Evolutionary conservation across 306 rosid genomes (phyloP).

Genomic region (Oemleria cerasiformis): DNA sequence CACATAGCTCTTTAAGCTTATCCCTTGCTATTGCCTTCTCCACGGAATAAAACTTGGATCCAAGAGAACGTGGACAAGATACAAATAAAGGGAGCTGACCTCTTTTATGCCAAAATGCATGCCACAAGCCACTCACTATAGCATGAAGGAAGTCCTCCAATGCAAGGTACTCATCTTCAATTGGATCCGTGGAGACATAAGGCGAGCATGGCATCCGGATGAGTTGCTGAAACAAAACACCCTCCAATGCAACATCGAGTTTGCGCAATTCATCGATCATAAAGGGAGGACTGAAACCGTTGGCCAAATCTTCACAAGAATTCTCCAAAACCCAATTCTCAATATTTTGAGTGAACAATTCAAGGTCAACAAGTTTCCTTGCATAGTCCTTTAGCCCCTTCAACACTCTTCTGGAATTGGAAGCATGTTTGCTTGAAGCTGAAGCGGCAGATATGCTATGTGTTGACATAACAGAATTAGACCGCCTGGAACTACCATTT

Average conservation of each 20-base stretch:
- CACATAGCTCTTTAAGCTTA: constrained; percentile 59
- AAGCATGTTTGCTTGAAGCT: constrained; percentile 50
- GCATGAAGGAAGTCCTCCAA: constrained; percentile 83
- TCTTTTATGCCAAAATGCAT: constrained; percentile 86
- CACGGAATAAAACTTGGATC: constrained; percentile 69
- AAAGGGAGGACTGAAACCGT: constrained; percentile 61
- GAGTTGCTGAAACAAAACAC: constrained; percentile 79
- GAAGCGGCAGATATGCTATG: constrained; percentile 58
- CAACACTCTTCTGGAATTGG: constrained; percentile 60
- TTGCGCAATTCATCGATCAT: constrained; percentile 65
- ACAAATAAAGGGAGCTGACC: constrained; percentile 71
- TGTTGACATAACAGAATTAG: constrained; percentile 61
- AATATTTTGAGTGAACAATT: constrained; percentile 53
- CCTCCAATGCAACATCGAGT: constrained; percentile 88
- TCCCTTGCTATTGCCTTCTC: constrained; percentile 82
- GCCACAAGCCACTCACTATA: constrained; percentile 75
- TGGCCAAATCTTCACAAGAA: constrained; percentile 42
- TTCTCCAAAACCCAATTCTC: constrained; percentile 78
- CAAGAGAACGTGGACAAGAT: constrained; percentile 68
- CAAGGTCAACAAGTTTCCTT: constrained; percentile 63
- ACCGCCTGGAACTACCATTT: constrained; percentile 79
- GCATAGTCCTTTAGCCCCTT: constrained; percentile 74
- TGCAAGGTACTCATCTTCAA: constrained; percentile 77
- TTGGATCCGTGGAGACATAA: constrained; percentile 36
- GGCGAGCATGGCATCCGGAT: constrained; percentile 67